Base-by-base conservation (phyloP, 371 early-diverging fungal genomes). In the Umbelopsis sp. region DNA sequence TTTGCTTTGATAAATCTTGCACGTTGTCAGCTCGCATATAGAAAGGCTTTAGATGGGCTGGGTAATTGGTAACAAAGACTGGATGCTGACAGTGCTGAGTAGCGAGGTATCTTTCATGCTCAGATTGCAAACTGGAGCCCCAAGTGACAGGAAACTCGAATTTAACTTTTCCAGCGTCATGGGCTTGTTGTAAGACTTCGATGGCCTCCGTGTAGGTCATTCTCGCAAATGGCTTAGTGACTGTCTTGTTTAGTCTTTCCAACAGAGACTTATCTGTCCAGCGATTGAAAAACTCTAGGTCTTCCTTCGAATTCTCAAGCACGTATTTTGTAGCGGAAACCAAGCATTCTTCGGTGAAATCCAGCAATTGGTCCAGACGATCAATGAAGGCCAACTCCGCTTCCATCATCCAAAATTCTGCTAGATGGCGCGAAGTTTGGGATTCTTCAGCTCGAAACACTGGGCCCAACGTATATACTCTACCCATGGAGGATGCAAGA, bases 351-450 rank as follows among this genome's bases (percentile, higher is more conserved):
- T 91, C 91, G 4, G 85, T 80, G 10, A 91, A 82, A 29, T 87
- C 83, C 64, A 89, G 46, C 16, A 93, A 75, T 11, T 82, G 81
- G 0, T 83, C 75, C 14, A 89, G 50, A 3, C 78, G 32, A 52
- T 85, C 79, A 14, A 96, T 72, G 74, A 96, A 97, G 0, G 93
- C 85, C 50, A 91, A 79, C 70, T 97, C 97, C 0, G 94, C 96
- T 74, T 97, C 98, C 38, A 95, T 73, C 98, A 97, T 97, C 93
- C 94, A 96, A 69, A 97, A 97, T 73, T 97, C 98, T 1, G 96
- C 91, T 22, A 97, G 71, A 71, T 97, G 98, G 7, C 96, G 87
- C 1, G 92, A 90, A 0, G 96, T 90, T 70, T 89, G 74, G 3
- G 93, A 91, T 32, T 88, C 86, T 71, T 97, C 98, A 3, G 98